Conservation (phyloP, 345 rosid genomes). For the Salix arbutifolia region DNA sequence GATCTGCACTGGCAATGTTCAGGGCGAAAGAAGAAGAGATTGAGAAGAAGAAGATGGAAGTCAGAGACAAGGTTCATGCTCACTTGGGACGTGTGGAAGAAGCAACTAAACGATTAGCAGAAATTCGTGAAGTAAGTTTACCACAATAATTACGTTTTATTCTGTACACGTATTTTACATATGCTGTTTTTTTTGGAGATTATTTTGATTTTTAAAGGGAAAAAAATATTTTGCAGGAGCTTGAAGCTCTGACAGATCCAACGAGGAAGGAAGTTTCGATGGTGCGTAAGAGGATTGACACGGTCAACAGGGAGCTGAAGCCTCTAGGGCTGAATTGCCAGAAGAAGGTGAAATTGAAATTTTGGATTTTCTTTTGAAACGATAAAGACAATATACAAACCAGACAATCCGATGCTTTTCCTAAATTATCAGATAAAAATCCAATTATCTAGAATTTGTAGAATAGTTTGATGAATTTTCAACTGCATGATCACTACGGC, state of each 20-base stretch:
- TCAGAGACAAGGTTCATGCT: slow-evolving; percentile 58
- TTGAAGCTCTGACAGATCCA: slow-evolving; percentile 68
- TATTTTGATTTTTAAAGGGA: not conserved
- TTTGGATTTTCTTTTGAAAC: not conserved
- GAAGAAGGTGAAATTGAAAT: slow-evolving; percentile 42
- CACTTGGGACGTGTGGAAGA: slow-evolving; percentile 74
- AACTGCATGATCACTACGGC: too few species aligned
- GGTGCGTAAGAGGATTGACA: slow-evolving; percentile 54
- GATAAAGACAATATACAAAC: not conserved
- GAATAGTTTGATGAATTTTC: too few species aligned
- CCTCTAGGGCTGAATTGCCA: slow-evolving; percentile 56
- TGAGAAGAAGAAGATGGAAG: slow-evolving; percentile 75
- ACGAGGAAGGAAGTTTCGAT: slow-evolving; percentile 53
- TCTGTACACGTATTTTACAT: too few species aligned
- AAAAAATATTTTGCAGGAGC: slow-evolving; percentile 42
- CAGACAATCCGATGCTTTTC: not conserved
- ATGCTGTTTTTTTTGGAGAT: not conserved
- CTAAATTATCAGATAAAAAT: not conserved
- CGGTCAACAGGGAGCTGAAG: slow-evolving; percentile 44
- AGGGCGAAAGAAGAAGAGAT: slow-evolving; percentile 89
- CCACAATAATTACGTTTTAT: not conserved
- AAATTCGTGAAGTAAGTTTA: slow-evolving; percentile 72
- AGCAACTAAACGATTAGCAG: slow-evolving; percentile 67
- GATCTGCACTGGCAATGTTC: slow-evolving; percentile 65
- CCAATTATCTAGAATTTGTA: not conserved